Evolutionary conservation across 345 rosid species (phyloP).

Genomic region (Populus davidiana): DNA sequence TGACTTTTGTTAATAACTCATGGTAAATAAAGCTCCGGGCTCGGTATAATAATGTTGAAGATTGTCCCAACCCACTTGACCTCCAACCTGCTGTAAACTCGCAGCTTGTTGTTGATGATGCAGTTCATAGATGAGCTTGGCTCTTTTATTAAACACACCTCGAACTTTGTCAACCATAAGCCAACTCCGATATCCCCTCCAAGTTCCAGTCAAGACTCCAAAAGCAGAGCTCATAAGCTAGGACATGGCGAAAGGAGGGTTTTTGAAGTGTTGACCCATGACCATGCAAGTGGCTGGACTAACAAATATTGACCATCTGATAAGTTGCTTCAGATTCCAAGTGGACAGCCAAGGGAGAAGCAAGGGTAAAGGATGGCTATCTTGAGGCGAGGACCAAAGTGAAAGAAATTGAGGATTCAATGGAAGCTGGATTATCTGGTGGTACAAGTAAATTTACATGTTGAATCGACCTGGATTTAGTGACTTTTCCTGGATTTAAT

Average conservation of each 20-base stretch:
- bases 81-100: constrained; percentile 23
- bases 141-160: constrained; percentile 67
- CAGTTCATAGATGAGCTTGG: constrained; percentile 79
- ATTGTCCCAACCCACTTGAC: constrained; percentile 12
- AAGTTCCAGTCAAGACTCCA: constrained; percentile 78
- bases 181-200: constrained; percentile 70
- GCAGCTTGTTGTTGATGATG: constrained; percentile 36
- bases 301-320: constrained; percentile 77
- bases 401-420: neutral
- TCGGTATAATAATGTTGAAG: neutral
- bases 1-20: neutral
- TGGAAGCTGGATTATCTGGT: neutral
- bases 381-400: constrained; percentile 1
- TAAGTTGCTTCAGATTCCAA: constrained; percentile 74
- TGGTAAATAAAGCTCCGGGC: neutral
- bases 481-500: neutral
- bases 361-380: constrained; percentile 17
- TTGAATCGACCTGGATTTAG: neutral
- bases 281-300: constrained; percentile 81
- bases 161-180: constrained; percentile 81
- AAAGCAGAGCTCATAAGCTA: constrained; percentile 83
- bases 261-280: constrained; percentile 49
- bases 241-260: constrained; percentile 82
- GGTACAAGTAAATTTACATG: neutral
- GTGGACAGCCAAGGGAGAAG: constrained; percentile 41